A percentile compares a stretch with the other conserved stretches of the same genome.
Evolutionary conservation across 352 stramenopile species (phyloP).

Genomic region (Globisporangium barbulae): DNA sequence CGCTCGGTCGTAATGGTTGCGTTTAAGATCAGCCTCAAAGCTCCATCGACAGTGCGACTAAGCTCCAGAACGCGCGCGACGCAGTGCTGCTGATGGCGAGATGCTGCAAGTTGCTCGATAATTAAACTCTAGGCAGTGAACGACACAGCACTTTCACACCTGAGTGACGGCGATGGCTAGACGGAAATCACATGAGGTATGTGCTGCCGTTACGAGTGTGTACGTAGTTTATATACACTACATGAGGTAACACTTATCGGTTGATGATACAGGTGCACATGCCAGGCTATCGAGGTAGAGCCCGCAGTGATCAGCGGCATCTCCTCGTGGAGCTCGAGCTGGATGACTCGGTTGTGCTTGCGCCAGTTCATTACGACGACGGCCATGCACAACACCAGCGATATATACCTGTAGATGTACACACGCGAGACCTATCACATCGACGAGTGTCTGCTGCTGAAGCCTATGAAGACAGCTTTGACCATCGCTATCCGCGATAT

Average conservation of each 20-base stretch:
- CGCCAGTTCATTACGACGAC: constrained; percentile 7
- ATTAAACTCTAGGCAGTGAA: background rate
- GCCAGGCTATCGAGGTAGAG: constrained; percentile 7
- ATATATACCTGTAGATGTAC: constrained; percentile 17
- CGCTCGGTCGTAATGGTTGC: background rate
- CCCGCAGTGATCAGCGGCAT: constrained; percentile 27
- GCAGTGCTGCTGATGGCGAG: background rate
- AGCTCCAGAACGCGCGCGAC: background rate
- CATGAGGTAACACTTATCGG: background rate
- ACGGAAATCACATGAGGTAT: constrained; percentile 7
- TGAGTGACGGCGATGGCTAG: background rate
- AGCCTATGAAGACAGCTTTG: background rate
- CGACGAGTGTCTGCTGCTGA: background rate
- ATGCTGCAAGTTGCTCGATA: background rate
- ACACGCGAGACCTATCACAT: constrained; percentile 4
- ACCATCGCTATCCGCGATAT: background rate
- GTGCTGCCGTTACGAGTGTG: background rate
- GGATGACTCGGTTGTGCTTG: constrained; percentile 38
- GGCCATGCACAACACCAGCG: constrained; percentile 4
- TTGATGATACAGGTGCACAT: background rate
- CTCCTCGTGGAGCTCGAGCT: constrained; percentile 70
- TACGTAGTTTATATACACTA: background rate
- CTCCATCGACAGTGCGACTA: background rate
- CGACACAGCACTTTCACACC: background rate
- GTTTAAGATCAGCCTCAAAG: background rate